Evolutionary conservation across 805 yeast species (phyloP).

Genomic region (Metschnikowia amazonensis): DNA sequence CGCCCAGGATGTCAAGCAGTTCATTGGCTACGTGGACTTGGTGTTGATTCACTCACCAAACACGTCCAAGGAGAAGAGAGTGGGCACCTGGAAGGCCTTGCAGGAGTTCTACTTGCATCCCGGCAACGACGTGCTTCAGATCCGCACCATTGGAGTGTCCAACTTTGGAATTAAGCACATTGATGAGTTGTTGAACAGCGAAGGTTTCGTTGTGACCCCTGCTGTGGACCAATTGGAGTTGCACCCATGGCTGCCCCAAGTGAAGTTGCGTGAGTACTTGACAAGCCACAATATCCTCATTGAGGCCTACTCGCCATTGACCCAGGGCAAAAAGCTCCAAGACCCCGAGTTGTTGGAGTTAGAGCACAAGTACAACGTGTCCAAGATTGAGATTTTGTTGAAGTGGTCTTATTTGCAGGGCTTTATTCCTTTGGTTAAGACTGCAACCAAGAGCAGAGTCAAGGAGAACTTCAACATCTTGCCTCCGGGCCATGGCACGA

Average conservation of each 20-base stretch:
- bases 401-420: constrained; percentile 76
- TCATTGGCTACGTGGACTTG: constrained; percentile 39
- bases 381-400: constrained; percentile 61
- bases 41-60: constrained; percentile 52
- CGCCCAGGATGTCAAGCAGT: constrained; percentile 43
- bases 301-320: constrained; percentile 80
- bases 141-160: constrained; percentile 73
- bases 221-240: constrained; percentile 80
- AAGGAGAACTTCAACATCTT: constrained; percentile 52
- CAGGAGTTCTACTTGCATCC: constrained; percentile 59
- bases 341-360: constrained; percentile 52
- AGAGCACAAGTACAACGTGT: constrained; percentile 45
- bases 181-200: constrained; percentile 58
- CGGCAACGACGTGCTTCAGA: constrained; percentile 50
- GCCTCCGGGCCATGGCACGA: constrained; percentile 23
- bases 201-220: constrained; percentile 45
- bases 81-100: constrained; percentile 68
- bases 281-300: constrained; percentile 51
- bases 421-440: constrained; percentile 66
- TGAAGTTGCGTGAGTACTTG: constrained; percentile 60
- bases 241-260: constrained; percentile 77
- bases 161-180: constrained; percentile 62
- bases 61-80: constrained; percentile 36
- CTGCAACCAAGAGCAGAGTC: constrained; percentile 51
- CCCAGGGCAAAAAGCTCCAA: constrained; percentile 53